phyloP scores from a whole-genome alignment of 2,329 filamentous ascomycete species.

The Fusarium globosum region DNA sequence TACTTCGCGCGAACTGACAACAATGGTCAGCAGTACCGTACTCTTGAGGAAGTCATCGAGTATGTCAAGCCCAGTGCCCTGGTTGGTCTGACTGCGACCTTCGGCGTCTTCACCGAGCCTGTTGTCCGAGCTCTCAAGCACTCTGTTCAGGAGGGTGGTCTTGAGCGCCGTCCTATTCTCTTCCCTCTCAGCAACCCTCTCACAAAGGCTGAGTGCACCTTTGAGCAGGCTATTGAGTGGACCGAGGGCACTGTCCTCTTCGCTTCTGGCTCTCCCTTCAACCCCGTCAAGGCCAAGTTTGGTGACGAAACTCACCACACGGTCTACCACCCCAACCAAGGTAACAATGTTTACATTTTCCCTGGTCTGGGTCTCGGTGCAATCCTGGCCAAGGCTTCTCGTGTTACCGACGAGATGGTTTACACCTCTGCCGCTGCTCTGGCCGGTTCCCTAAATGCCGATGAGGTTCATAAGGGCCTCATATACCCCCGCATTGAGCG shows the following conservation, averaged over 20 bases:
- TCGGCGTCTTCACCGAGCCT: slow-evolving; percentile 91
- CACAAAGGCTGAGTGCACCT: slow-evolving; percentile 97
- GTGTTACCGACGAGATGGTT: slow-evolving; percentile 94
- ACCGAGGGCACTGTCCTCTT: slow-evolving; percentile 94
- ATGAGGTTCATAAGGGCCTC: slow-evolving; percentile 84
- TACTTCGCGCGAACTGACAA: slow-evolving; percentile 75
- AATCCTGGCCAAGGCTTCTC: slow-evolving; percentile 88
- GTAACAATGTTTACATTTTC: slow-evolving; percentile 94
- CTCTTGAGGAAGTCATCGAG: slow-evolving; percentile 90
- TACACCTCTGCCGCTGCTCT: slow-evolving; percentile 91
- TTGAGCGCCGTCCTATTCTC: slow-evolving; percentile 85
- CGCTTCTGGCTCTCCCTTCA: slow-evolving; percentile 94
- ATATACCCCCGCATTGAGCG: slow-evolving; percentile 93
- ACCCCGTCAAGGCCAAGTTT: slow-evolving; percentile 73
- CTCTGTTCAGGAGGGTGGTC: slow-evolving; percentile 69
- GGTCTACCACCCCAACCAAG: slow-evolving; percentile 83
- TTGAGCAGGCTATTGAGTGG: slow-evolving; percentile 90
- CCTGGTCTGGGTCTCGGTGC: slow-evolving; percentile 94
- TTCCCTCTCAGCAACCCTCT: slow-evolving; percentile 98
- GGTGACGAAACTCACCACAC: slow-evolving; percentile 64
- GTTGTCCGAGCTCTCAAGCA: slow-evolving; percentile 78
- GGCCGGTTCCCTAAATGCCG: slow-evolving; percentile 78
- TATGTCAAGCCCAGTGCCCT: slow-evolving; percentile 95
- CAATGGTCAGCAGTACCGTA: slow-evolving; percentile 76
- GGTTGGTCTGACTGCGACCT: slow-evolving; percentile 93